Percentiles rank a stretch among this genome's conserved stretches.
phyloP scores from a whole-genome alignment of 2,329 filamentous ascomycete genomes.

The Colletotrichum melonis region DNA sequence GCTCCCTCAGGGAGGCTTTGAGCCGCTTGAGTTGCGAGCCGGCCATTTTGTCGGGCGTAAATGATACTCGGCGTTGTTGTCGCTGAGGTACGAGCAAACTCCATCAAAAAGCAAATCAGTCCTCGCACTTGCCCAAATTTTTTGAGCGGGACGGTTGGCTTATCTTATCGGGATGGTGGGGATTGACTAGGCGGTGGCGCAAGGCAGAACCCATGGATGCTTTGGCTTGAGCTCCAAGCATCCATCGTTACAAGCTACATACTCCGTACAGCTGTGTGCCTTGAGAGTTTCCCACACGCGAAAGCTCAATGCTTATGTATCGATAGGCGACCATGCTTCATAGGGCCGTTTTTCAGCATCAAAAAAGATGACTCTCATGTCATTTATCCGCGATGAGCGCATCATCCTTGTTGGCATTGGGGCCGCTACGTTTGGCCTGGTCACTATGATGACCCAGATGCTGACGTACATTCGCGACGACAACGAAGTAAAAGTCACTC shows the following conservation, averaged over 20 bases:
- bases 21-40: slow-evolving; percentile 97
- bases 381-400: slow-evolving; percentile 61
- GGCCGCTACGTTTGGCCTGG: slow-evolving; percentile 68
- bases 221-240: background rate
- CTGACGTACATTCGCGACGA: slow-evolving; percentile 71
- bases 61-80: slow-evolving; percentile 16
- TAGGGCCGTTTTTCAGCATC: background rate
- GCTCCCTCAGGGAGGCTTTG: slow-evolving; percentile 89
- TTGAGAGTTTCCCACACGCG: background rate
- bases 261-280: background rate
- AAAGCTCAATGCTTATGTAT: background rate
- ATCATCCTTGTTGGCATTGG: slow-evolving; percentile 64
- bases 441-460: slow-evolving; percentile 67
- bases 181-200: slow-evolving; percentile 35
- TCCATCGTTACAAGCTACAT: background rate
- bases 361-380: slow-evolving; percentile 39
- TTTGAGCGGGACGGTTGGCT: slow-evolving; percentile 37
- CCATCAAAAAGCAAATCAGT: background rate
- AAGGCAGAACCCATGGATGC: slow-evolving; percentile 35
- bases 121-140: slow-evolving; percentile 37
- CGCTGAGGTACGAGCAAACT: background rate
- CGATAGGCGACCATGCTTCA: background rate
- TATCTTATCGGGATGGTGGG: slow-evolving; percentile 42
- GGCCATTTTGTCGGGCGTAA: slow-evolving; percentile 71
- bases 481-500: slow-evolving; percentile 72